Evolutionary conservation across 768 basidiomycete species (phyloP).

Genomic region (Lepiota brunneoincarnata): DNA sequence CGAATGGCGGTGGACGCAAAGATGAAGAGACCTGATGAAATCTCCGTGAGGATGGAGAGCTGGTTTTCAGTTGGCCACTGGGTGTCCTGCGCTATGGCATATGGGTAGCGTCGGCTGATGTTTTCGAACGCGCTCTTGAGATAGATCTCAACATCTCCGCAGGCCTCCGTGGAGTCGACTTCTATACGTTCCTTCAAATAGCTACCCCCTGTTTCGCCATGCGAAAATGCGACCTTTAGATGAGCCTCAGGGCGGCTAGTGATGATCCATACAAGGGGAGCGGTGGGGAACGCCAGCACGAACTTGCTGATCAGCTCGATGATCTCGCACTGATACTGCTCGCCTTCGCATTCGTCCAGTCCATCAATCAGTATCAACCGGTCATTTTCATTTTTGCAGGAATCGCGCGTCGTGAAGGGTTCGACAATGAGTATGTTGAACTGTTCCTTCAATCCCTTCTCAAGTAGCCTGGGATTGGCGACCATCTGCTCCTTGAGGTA

Average conservation of each 20-base stretch:
- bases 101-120: neutral
- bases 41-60: neutral
- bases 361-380: conserved; percentile 4
- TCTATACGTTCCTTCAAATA: neutral
- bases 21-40: conserved; percentile 3
- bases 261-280: conserved; percentile 6
- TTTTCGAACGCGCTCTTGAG: neutral
- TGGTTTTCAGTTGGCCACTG: neutral
- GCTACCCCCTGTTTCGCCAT: neutral
- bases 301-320: conserved; percentile 2
- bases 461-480: neutral
- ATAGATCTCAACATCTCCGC: neutral
- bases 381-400: neutral
- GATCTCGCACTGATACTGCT: neutral
- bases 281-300: neutral
- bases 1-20: neutral
- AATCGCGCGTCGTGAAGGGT: neutral
- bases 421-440: neutral
- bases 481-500: neutral
- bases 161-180: conserved; percentile 1
- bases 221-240: neutral
- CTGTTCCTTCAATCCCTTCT: neutral
- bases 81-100: neutral
- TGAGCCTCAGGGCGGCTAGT: too few species aligned
- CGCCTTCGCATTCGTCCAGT: too few species aligned